Evolutionary conservation across 2,329 filamentous ascomycete species (phyloP).

Genomic region (Colletotrichum acutatum): DNA sequence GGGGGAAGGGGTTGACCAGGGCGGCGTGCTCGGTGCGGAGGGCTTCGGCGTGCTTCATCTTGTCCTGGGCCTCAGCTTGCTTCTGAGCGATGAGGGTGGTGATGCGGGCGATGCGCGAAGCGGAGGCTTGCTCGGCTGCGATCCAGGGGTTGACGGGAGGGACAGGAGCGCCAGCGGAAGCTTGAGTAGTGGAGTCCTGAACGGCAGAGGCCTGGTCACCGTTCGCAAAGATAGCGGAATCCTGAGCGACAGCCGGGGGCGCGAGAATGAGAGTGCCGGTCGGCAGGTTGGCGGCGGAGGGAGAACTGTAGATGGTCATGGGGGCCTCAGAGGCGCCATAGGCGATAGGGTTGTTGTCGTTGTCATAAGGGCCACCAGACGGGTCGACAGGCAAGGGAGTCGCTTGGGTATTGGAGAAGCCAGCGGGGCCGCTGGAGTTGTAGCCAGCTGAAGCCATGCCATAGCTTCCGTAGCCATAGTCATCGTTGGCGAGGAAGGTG

Average conservation of each 20-base stretch:
- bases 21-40: slow-evolving; percentile 6
- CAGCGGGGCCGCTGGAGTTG: background rate
- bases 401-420: background rate
- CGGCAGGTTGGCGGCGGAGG: background rate
- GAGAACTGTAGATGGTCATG: background rate
- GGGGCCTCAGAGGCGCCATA: background rate
- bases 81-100: background rate
- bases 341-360: background rate
- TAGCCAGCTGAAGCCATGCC: background rate
- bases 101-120: background rate
- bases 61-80: slow-evolving; percentile 2
- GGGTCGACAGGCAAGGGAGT: background rate
- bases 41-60: slow-evolving; percentile 7
- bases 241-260: too few relatives aligned
- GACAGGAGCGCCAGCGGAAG: background rate
- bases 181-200: background rate
- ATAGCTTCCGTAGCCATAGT: background rate
- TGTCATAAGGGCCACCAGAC: background rate
- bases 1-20: background rate
- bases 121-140: background rate
- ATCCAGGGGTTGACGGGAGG: background rate
- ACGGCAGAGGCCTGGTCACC: too few relatives aligned
- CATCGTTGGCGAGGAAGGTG: background rate
- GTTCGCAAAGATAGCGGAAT: too few relatives aligned
- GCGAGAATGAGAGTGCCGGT: too few relatives aligned